Evolutionary conservation across 306 rosid genomes (phyloP).

Genomic region (Cucurbita ficifolia): DNA sequence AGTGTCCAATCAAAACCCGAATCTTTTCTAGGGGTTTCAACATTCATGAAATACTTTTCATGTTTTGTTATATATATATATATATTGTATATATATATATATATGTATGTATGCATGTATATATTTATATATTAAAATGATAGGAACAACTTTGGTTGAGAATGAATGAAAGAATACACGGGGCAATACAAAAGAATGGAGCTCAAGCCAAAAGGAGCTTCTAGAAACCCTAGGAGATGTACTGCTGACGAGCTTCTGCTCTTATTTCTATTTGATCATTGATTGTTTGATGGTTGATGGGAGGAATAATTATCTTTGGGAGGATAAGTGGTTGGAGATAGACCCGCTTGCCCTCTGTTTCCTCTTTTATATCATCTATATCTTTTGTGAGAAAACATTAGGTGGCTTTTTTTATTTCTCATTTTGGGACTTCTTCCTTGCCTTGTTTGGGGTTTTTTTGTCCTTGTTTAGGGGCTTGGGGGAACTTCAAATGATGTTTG

Average conservation of each 20-base stretch:
- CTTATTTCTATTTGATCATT: neutral
- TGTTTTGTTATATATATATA: neutral
- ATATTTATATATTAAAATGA: too few species aligned
- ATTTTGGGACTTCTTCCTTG: neutral
- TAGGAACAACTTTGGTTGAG: too few species aligned
- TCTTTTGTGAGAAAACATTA: neutral
- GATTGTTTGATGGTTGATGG: neutral
- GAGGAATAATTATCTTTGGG: neutral
- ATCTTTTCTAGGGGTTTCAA: neutral
- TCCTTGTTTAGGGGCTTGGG: neutral
- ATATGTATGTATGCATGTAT: too few species aligned
- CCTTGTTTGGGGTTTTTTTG: neutral
- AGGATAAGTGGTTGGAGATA: neutral
- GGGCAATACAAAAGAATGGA: neutral
- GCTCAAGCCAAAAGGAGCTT: neutral
- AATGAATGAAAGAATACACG: neutral
- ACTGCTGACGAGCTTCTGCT: neutral
- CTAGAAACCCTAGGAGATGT: neutral
- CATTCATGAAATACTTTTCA: neutral
- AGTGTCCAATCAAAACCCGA: neutral
- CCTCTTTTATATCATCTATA: neutral
- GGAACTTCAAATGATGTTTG: neutral
- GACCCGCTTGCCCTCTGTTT: neutral
- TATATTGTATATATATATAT: too few species aligned
- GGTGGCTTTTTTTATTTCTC: neutral